A percentile compares a stretch with the other conserved stretches of the same genome.
Evolutionary conservation across 2,329 filamentous ascomycete genomes (phyloP).

Genomic region (Ophiostoma populinum): DNA sequence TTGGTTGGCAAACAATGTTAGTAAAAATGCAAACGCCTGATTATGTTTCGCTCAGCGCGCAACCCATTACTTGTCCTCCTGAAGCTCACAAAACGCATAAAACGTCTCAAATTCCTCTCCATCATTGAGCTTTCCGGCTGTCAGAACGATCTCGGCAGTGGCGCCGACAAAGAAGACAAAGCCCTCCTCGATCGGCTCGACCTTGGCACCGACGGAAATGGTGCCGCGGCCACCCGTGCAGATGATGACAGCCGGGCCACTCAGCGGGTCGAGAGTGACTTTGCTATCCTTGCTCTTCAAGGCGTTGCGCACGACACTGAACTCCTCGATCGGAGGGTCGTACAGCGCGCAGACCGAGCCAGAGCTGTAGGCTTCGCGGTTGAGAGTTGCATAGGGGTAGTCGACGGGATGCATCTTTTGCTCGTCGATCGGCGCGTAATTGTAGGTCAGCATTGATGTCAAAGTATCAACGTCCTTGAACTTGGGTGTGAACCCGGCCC

Average conservation of each 20-base stretch:
- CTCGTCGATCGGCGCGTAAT: conserved; percentile 81
- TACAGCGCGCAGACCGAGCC: conserved; percentile 60
- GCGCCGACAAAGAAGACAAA: conserved; percentile 77
- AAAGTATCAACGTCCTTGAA: conserved; percentile 92
- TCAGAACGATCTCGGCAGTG: conserved; percentile 65
- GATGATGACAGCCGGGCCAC: conserved; percentile 82
- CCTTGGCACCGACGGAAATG: conserved; percentile 72
- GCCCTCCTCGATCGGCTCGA: conserved; percentile 54
- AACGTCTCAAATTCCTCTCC: conserved; percentile 70
- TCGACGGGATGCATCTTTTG: conserved; percentile 82
- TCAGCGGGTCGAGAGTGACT: conserved; percentile 72
- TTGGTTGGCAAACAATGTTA: no score
- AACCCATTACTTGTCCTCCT: conserved; percentile 17
- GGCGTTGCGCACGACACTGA: conserved; percentile 69
- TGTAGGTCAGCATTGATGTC: conserved; percentile 84
- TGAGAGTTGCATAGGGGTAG: conserved; percentile 73
- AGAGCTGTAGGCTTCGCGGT: conserved; percentile 65
- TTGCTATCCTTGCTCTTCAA: conserved; percentile 58
- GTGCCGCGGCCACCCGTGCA: conserved; percentile 71
- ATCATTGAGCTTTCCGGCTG: conserved; percentile 37
- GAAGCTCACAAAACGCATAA: conserved; percentile 84
- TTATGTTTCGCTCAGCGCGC: no score
- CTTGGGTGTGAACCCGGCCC: conserved; percentile 92
- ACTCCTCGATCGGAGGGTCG: conserved; percentile 93
- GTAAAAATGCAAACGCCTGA: no score